phyloP scores from a whole-genome alignment of 1,284 basidiomycete genomes.

The Thelephora terrestris region DNA sequence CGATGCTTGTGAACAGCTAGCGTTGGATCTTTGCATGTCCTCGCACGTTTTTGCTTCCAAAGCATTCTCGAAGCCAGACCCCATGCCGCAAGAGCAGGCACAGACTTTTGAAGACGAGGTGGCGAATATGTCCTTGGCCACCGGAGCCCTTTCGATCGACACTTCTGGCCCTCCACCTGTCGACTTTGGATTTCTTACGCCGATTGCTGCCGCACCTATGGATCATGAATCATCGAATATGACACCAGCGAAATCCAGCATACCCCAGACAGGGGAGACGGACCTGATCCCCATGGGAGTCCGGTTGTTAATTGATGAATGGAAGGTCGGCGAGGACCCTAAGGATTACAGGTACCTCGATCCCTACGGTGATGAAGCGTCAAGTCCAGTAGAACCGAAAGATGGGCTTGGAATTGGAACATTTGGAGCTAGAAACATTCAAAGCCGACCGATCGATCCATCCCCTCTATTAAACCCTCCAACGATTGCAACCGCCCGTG shows the following conservation, averaged over 20 bases:
- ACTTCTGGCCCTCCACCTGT: slow-evolving; percentile 40
- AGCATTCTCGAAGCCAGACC: slow-evolving; percentile 23
- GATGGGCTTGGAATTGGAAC: background rate
- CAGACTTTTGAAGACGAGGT: slow-evolving; percentile 27
- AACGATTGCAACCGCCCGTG: slow-evolving; percentile 6
- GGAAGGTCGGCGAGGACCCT: slow-evolving; percentile 47
- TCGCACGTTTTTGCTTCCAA: slow-evolving; percentile 43
- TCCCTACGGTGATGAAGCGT: slow-evolving; percentile 35
- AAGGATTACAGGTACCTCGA: slow-evolving; percentile 42
- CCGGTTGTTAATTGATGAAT: slow-evolving; percentile 53
- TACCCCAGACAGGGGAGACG: slow-evolving; percentile 2
- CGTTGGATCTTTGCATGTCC: slow-evolving; percentile 52
- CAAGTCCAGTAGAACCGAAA: slow-evolving; percentile 3
- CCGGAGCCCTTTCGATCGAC: slow-evolving; percentile 43
- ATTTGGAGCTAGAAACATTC: background rate
- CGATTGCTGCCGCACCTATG: slow-evolving; percentile 24
- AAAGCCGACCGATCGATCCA: slow-evolving; percentile 19
- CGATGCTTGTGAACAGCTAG: slow-evolving; percentile 48
- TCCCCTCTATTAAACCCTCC: slow-evolving; percentile 11
- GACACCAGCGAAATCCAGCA: background rate
- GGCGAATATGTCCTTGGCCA: slow-evolving; percentile 30
- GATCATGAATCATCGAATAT: slow-evolving; percentile 21
- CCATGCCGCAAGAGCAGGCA: slow-evolving; percentile 19
- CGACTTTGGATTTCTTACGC: slow-evolving; percentile 51
- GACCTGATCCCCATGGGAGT: slow-evolving; percentile 37